Evolutionary conservation across 371 early-diverging fungal species (phyloP).

Genomic region (Umbelopsis sp.): DNA sequence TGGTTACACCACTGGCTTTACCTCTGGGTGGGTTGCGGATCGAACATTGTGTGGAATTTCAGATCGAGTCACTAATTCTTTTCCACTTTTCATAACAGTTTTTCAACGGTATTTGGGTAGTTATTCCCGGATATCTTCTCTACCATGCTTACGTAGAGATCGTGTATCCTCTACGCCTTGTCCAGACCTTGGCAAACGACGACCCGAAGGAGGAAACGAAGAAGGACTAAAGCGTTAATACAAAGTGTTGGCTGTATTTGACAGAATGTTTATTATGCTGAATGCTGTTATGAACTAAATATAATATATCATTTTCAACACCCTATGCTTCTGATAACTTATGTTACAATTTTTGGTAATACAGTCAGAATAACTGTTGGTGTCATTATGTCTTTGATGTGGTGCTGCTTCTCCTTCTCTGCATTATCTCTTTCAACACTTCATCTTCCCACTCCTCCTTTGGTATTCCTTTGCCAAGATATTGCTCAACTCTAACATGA

Average conservation of each 20-base stretch:
- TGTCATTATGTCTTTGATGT: slow-evolving; percentile 18
- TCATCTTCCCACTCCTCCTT: slow-evolving; percentile 62
- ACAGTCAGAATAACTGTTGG: not conserved
- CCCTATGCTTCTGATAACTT: not conserved
- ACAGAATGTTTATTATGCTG: slow-evolving; percentile 4
- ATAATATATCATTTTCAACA: not conserved
- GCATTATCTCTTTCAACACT: slow-evolving; percentile 38
- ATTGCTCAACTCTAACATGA: slow-evolving; percentile 40
- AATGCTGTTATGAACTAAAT: not conserved
- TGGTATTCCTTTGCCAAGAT: slow-evolving; percentile 28
- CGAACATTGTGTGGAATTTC: not conserved
- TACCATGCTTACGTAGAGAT: slow-evolving; percentile 24
- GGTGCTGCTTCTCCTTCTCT: slow-evolving; percentile 25
- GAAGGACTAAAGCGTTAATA: not conserved
- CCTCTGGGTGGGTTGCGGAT: slow-evolving; percentile 26
- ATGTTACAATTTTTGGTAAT: not conserved
- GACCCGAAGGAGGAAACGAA: not conserved
- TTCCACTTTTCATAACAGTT: slow-evolving; percentile 21
- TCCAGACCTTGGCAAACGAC: not conserved
- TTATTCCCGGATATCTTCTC: slow-evolving; percentile 31
- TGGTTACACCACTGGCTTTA: slow-evolving; percentile 34
- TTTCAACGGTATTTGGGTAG: slow-evolving; percentile 42
- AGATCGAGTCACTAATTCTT: not conserved
- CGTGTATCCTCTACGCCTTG: not conserved
- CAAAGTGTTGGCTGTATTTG: not conserved